Evolutionary conservation across 257 asterid species (phyloP).

Genomic region (Schizonepeta tenuifolia): DNA sequence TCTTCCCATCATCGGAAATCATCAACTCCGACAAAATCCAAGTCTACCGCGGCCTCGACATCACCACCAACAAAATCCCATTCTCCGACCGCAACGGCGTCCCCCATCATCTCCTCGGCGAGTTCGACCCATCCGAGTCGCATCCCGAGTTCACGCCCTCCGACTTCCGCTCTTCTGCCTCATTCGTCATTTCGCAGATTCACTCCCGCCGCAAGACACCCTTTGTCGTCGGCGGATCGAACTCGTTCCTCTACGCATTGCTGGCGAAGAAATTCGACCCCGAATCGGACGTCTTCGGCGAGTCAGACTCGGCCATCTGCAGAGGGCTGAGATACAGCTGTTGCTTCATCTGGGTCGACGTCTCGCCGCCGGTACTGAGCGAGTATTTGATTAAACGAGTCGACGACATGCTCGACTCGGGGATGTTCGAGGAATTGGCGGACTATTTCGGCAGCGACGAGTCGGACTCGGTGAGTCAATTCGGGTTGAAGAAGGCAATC

Average conservation of each 20-base stretch:
- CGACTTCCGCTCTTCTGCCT: constrained; percentile 49
- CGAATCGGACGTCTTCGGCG: constrained; percentile 51
- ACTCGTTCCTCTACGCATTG: constrained; percentile 71
- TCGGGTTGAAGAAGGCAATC: constrained; percentile 71
- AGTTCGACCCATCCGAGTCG: constrained; percentile 55
- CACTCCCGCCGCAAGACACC: constrained; percentile 46
- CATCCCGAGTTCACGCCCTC: constrained; percentile 60
- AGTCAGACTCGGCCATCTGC: constrained; percentile 37
- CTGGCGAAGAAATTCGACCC: constrained; percentile 50
- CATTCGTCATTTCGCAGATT: constrained; percentile 50
- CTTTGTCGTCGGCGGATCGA: constrained; percentile 80
- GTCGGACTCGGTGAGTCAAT: constrained; percentile 40
- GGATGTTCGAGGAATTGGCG: constrained; percentile 71
- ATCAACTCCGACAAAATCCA: constrained; percentile 91
- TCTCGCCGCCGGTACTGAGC: constrained; percentile 49
- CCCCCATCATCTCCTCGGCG: constrained; percentile 74
- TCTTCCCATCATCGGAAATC: constrained; percentile 61
- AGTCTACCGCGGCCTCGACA: constrained; percentile 55
- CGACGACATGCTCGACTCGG: constrained; percentile 76
- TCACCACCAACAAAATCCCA: constrained; percentile 78
- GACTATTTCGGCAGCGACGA: constrained; percentile 43
- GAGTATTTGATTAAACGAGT: constrained; percentile 58
- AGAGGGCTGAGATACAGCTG: constrained; percentile 60
- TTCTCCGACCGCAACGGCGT: constrained; percentile 49
- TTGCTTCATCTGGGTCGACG: constrained; percentile 82